These are phyloP conservation scores for Nicotiana sylvestris DNA, from an alignment of 257 asterid species.

Conservation along the genomic window DNA sequence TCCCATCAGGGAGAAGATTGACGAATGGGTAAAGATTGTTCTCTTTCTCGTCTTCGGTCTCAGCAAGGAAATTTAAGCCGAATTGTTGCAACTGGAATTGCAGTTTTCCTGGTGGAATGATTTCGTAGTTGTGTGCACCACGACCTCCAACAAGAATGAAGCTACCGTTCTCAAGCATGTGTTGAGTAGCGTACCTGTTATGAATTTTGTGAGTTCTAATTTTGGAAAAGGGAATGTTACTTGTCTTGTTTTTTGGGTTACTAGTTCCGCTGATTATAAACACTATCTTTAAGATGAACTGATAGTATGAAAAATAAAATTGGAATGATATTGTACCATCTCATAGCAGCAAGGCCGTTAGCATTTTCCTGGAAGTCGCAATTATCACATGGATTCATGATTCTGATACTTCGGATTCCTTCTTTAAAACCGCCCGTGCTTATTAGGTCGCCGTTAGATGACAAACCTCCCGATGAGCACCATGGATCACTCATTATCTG, in stretches of 20 bases:
- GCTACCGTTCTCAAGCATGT: conserved; percentile 52
- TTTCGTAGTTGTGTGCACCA: conserved; percentile 53
- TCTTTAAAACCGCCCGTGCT: conserved; percentile 71
- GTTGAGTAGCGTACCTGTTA: conserved; percentile 55
- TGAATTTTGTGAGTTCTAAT: neutral
- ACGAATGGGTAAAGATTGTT: conserved; percentile 83
- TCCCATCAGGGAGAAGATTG: conserved; percentile 81
- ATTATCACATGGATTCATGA: conserved; percentile 25
- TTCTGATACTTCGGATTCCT: conserved; percentile 49
- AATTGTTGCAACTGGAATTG: conserved; percentile 31
- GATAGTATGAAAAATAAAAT: neutral
- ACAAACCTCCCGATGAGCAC: conserved; percentile 90
- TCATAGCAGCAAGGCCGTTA: conserved; percentile 33
- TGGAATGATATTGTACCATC: conserved; percentile 43
- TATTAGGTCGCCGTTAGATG: conserved; percentile 48
- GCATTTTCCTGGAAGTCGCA: conserved; percentile 49
- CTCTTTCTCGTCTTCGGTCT: conserved; percentile 53
- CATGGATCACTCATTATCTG: conserved; percentile 69
- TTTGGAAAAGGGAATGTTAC: neutral
- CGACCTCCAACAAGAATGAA: conserved; percentile 70
- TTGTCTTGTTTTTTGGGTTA: too few relatives aligned
- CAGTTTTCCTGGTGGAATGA: conserved; percentile 47
- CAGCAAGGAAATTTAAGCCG: conserved; percentile 50
- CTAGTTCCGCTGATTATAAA: too few relatives aligned
- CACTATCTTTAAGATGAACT: too few relatives aligned